phyloP scores from a whole-genome alignment of 257 asterid genomes.

The Nemophila menziesii region DNA sequence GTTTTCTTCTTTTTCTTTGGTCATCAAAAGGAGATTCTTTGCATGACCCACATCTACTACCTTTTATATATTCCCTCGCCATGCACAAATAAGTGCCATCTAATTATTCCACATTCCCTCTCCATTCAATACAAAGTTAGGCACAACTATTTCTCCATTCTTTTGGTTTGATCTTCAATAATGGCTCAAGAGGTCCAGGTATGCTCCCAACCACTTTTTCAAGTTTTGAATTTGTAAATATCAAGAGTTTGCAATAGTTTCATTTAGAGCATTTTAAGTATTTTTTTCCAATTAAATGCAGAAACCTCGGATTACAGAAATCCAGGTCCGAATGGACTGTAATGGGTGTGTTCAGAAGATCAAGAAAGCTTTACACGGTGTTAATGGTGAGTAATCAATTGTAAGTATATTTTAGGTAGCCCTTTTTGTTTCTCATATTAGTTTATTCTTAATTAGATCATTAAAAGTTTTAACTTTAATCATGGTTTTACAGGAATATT shows the following conservation, averaged over 20 bases:
- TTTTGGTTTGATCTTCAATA: conserved; percentile 8
- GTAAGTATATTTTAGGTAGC: not conserved
- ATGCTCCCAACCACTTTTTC: conserved; percentile 5
- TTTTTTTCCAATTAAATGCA: conserved; percentile 21
- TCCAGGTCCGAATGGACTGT: conserved; percentile 73
- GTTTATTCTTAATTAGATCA: no score
- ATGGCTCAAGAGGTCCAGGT: conserved; percentile 52
- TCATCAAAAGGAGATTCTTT: conserved; percentile 45
- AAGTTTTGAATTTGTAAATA: not conserved
- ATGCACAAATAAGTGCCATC: conserved; percentile 39
- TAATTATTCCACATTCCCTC: conserved; percentile 40
- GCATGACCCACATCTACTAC: conserved; percentile 59
- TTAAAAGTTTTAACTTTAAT: no score
- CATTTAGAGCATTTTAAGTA: conserved; percentile 1
- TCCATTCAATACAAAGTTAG: conserved; percentile 16
- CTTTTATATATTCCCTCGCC: conserved; percentile 65
- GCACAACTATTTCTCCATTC: conserved; percentile 14
- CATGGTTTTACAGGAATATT: conserved; percentile 36
- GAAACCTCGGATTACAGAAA: conserved; percentile 57
- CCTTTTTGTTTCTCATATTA: not conserved
- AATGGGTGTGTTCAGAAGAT: conserved; percentile 79
- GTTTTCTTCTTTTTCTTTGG: not conserved
- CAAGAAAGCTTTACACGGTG: conserved; percentile 64
- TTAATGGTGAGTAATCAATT: conserved; percentile 38
- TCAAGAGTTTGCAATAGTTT: not conserved